These are phyloP conservation scores for Stagonosporopsis cucurbitacearum DNA, from an alignment of 2,329 filamentous ascomycete genomes.

Conservation along the genomic window DNA sequence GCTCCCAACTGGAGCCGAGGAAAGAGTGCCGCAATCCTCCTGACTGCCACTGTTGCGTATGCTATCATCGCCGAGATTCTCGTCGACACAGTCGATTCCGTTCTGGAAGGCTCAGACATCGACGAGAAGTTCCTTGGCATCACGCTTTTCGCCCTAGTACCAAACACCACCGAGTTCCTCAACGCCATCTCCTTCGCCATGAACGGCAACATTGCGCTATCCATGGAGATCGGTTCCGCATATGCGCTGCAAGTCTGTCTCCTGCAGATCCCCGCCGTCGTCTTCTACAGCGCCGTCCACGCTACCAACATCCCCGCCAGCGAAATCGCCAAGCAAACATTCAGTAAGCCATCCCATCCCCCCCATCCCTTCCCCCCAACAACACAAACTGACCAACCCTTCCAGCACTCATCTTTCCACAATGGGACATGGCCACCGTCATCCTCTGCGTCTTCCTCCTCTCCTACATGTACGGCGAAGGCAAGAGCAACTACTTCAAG, in stretches of 20 bases:
- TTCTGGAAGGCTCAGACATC: conserved; percentile 85
- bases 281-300: conserved; percentile 85
- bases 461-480: conserved; percentile 97
- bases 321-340: conserved; percentile 68
- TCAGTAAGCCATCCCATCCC: conserved; percentile 57
- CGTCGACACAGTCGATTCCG: conserved; percentile 96
- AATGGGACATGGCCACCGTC: conserved; percentile 98
- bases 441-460: conserved; percentile 95
- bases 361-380: not conserved
- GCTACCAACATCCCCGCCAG: conserved; percentile 62
- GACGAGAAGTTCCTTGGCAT: conserved; percentile 98
- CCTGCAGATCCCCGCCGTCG: conserved; percentile 89
- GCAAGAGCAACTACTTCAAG: conserved; percentile 99
- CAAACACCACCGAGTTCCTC: conserved; percentile 98
- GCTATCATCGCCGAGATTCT: conserved; percentile 97
- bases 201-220: conserved; percentile 98
- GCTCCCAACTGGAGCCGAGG: conserved; percentile 97
- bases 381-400: conserved; percentile 24
- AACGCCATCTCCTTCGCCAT: conserved; percentile 99
- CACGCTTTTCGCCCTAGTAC: conserved; percentile 93
- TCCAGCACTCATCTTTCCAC: conserved; percentile 86
- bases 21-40: conserved; percentile 88
- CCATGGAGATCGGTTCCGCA: conserved; percentile 98
- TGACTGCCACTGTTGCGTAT: conserved; percentile 88
- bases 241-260: conserved; percentile 97